phyloP scores from a whole-genome alignment of 495 filamentous ascomycete genomes.

The Evansstolkia leycettana region DNA sequence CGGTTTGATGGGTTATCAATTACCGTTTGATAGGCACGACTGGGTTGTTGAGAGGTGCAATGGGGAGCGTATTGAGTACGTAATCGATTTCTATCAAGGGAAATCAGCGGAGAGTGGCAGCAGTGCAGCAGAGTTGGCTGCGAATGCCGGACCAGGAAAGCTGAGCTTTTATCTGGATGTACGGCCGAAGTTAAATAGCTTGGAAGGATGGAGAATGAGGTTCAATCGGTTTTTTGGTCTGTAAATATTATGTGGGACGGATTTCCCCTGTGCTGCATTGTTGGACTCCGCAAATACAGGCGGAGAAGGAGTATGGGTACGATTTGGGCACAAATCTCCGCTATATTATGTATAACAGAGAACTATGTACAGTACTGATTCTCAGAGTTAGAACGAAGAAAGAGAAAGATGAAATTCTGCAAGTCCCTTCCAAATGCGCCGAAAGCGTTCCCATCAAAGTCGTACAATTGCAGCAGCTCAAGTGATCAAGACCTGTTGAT shows the following conservation, averaged over 20 bases:
- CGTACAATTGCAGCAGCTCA: no score
- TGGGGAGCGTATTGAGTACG: conserved; percentile 79
- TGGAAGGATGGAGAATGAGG: conserved; percentile 84
- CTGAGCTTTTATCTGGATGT: conserved; percentile 93
- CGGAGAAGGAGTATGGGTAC: conserved; percentile 18
- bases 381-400: conserved; percentile 2
- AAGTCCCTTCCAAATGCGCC: conserved; percentile 10
- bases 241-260: no score
- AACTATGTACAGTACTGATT: conserved; percentile 27
- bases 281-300: conserved; percentile 14
- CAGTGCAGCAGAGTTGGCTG: conserved; percentile 18
- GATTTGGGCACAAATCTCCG: conserved; percentile 8
- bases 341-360: conserved; percentile 26
- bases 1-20: conserved; percentile 70
- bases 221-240: conserved; percentile 50
- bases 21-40: conserved; percentile 92
- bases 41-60: conserved; percentile 88
- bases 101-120: conserved; percentile 26
- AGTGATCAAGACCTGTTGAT: not conserved
- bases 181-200: conserved; percentile 83
- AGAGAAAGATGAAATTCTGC: conserved; percentile 9
- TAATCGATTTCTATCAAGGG: conserved; percentile 96
- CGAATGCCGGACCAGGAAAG: conserved; percentile 42
- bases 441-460: not conserved
- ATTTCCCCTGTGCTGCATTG: conserved; percentile 1